Evolutionary conservation across 176 grass and related monocot genomes (phyloP).

Genomic region (Panicum miliaceum): DNA sequence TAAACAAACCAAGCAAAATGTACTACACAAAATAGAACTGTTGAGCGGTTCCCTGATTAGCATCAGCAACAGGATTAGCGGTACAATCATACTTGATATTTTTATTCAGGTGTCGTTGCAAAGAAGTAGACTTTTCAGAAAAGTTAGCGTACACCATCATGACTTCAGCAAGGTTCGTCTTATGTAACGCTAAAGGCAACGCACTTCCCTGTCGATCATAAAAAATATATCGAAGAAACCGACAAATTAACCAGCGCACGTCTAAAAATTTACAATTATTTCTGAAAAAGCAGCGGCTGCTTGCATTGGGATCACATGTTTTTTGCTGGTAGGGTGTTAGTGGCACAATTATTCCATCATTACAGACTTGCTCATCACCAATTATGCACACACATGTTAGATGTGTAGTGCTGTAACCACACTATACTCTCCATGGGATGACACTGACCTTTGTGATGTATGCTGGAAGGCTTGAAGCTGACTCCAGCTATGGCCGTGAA

Average conservation of each 20-base stretch:
- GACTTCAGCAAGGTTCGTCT: constrained; percentile 10
- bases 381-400: constrained; percentile 11
- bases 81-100: constrained; percentile 24
- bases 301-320: constrained; percentile 48
- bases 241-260: constrained; percentile 16
- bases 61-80: constrained; percentile 28
- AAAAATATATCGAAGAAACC: neutral
- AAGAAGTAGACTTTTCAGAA: constrained; percentile 25
- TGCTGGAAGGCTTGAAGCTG: constrained; percentile 29
- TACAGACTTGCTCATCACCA: neutral
- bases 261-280: constrained; percentile 4
- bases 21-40: neutral
- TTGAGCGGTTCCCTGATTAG: neutral
- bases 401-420: constrained; percentile 28
- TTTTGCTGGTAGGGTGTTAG: constrained; percentile 25
- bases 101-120: constrained; percentile 10
- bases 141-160: constrained; percentile 19
- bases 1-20: constrained; percentile 23
- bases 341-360: constrained; percentile 45
- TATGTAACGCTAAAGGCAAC: constrained; percentile 19
- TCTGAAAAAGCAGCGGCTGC: constrained; percentile 33
- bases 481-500: neutral
- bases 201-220: neutral
- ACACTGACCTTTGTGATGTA: neutral
- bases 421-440: constrained; percentile 18